These are phyloP conservation scores for Aureobasidium mangrovei DNA, from an alignment of 2,329 filamentous ascomycete species.

Conservation along the genomic window DNA sequence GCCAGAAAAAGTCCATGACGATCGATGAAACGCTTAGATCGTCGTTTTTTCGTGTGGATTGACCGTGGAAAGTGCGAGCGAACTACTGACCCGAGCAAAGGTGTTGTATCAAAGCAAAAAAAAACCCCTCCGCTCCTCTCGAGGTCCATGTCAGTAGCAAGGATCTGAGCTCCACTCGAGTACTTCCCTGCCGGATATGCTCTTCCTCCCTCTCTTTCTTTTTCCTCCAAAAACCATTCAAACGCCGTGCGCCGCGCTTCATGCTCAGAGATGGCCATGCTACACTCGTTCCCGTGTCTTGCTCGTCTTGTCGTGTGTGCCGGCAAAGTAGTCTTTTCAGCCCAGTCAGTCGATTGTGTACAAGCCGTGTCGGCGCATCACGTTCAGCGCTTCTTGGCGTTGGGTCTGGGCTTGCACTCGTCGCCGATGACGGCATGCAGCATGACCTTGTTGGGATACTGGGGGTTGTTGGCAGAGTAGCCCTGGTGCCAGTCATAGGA, in stretches of 20 bases:
- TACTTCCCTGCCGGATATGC: no score
- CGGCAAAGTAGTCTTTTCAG: neutral
- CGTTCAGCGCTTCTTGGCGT: conserved; percentile 36
- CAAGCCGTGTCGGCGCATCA: neutral
- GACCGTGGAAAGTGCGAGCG: no score
- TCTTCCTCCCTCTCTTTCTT: no score
- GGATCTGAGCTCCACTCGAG: no score
- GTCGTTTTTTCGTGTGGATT: no score
- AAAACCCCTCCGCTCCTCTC: no score
- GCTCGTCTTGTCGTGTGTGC: neutral
- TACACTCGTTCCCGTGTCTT: neutral
- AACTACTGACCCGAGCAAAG: no score
- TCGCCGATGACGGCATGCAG: conserved; percentile 40
- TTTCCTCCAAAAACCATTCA: neutral
- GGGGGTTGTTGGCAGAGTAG: conserved; percentile 69
- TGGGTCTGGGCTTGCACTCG: conserved; percentile 43
- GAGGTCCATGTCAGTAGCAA: no score
- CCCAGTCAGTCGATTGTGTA: neutral
- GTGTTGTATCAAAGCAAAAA: no score
- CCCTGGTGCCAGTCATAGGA: conserved; percentile 99
- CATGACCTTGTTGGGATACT: conserved; percentile 43
- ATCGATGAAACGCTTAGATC: no score
- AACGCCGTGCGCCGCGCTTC: conserved; percentile 15
- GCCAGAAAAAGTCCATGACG: no score
- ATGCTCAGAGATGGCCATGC: neutral